Base-by-base conservation (phyloP, 1,284 basidiomycete species). In the Peniophora sp. region DNA sequence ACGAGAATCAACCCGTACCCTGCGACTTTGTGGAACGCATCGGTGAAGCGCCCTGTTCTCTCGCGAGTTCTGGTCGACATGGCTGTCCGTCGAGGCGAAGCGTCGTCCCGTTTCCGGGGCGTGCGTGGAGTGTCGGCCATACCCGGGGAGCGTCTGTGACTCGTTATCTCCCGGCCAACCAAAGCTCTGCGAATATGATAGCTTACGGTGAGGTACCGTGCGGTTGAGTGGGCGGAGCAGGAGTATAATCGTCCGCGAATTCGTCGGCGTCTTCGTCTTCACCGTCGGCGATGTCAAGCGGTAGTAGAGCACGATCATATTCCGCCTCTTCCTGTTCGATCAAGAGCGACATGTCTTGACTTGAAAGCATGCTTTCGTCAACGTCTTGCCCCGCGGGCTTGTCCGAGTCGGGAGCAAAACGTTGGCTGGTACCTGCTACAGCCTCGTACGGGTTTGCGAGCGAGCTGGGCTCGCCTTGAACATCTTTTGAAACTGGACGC, bases 301-400 rank as follows among this genome's bases (percentile, higher is more conserved):
- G 27, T 12, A 32, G 6, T 12, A 32, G 27, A 32, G 27, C 27
- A 32, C 27, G 52, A 17, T 34, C 62, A 63, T 68, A 66, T 47
- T 71, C 69, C 20, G 63, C 61, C 55, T 74, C 71, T 50, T 64
- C 68, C 19, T 57, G 52, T 45, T 71, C 69, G 50, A 75, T 66
- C 2, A 77, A 55, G 23, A 70, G 67, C 45, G 62, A 65, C 36
- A 83, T 65, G 24, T 77, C 74, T 55, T 81, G 77, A 53, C 73
- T 74, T 1, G 73, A 71, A 22, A 85, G 62, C 54, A 79, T 66
- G 32, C 58, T 65, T 50, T 81, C 71, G 59, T 85, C 78, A 43
- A 85, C 74, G 41, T 84, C 80, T 3, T 16, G 44, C 20, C 23
- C 20, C 8, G 58, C 53, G 25, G 49, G 44, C 47, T 49, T 39